A percentile compares a stretch with the other conserved stretches of the same genome.
These are phyloP conservation scores for Larix kaempferi DNA, from an alignment of 75 land plant genomes.

Conservation along the genomic window DNA sequence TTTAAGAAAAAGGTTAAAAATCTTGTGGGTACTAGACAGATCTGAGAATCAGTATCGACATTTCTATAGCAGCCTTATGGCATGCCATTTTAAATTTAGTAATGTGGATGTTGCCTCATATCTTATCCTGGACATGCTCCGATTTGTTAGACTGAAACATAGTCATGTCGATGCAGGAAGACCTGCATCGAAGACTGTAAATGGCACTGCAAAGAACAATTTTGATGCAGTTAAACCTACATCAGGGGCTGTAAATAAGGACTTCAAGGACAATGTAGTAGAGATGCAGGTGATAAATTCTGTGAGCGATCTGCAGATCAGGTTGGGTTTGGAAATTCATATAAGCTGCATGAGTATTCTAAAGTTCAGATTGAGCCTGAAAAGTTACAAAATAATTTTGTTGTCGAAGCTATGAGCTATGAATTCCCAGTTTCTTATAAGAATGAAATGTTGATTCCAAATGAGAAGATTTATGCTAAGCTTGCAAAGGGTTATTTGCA, in stretches of 20 bases:
- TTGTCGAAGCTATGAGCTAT: slow-evolving; percentile 16
- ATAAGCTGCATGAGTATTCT: slow-evolving; percentile 16
- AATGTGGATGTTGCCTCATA: slow-evolving; percentile 55
- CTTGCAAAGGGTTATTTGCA: slow-evolving; percentile 30
- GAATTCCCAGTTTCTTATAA: slow-evolving; percentile 20
- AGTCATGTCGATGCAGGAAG: too few relatives aligned
- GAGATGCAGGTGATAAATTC: neutral
- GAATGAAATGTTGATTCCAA: slow-evolving; percentile 35
- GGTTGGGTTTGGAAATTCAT: slow-evolving; percentile 25
- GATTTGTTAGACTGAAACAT: neutral
- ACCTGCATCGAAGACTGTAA: too few relatives aligned
- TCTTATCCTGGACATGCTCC: slow-evolving; percentile 25
- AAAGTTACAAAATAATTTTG: slow-evolving; percentile 21
- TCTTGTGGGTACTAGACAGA: too few relatives aligned
- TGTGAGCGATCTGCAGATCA: slow-evolving; percentile 15
- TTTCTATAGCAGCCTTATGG: slow-evolving; percentile 47
- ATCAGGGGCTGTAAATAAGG: neutral
- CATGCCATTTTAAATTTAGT: slow-evolving; percentile 51
- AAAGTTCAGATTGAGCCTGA: slow-evolving; percentile 26
- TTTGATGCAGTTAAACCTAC: too few relatives aligned
- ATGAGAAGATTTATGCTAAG: slow-evolving; percentile 32
- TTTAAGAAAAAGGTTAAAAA: too few relatives aligned
- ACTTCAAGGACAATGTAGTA: neutral
- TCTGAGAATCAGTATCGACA: slow-evolving; percentile 27
- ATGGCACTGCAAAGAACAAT: too few relatives aligned